Conservation (phyloP, 805 yeast species). For the Metschnikowia corniflorae region DNA sequence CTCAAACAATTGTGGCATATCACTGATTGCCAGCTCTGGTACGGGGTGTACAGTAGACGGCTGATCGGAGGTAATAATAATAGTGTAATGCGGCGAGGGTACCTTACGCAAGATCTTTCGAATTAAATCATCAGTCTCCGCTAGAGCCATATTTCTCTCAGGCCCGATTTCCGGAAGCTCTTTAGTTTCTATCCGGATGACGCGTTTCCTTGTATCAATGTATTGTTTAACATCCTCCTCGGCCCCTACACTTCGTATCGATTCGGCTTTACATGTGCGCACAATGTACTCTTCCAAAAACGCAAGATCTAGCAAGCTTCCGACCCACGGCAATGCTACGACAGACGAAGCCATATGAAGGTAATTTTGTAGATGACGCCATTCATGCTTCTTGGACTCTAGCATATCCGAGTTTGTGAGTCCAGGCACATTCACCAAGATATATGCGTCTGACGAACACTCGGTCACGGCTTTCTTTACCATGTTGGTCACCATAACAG, state of each 20-base stretch:
- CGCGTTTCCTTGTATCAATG: constrained; percentile 59
- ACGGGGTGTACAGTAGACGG: constrained; percentile 27
- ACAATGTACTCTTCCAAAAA: constrained; percentile 40
- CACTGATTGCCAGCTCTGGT: constrained; percentile 27
- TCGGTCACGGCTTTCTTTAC: constrained; percentile 34
- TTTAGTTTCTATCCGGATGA: constrained; percentile 57
- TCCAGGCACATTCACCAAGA: constrained; percentile 40
- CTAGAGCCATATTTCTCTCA: constrained; percentile 27
- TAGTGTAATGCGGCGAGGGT: constrained; percentile 70
- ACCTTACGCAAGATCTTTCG: constrained; percentile 57
- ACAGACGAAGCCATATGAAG: constrained; percentile 57
- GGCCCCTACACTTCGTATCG: constrained; percentile 35
- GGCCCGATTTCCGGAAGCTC: constrained; percentile 32
- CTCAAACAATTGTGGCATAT: constrained; percentile 32
- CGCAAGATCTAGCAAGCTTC: constrained; percentile 40
- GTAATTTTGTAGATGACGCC: constrained; percentile 50
- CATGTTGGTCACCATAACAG: constrained; percentile 29
- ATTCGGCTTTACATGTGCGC: constrained; percentile 51
- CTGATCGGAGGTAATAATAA: constrained; percentile 48
- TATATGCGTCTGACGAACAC: constrained; percentile 38
- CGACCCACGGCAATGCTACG: constrained; percentile 53
- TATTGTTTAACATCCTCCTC: constrained; percentile 52
- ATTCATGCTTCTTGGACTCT: constrained; percentile 30
- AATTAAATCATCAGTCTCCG: constrained; percentile 44
- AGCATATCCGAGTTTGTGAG: constrained; percentile 28